Evolutionary conservation across 2,329 filamentous ascomycete species (phyloP).

Genomic region (Tolypocladium sp.): DNA sequence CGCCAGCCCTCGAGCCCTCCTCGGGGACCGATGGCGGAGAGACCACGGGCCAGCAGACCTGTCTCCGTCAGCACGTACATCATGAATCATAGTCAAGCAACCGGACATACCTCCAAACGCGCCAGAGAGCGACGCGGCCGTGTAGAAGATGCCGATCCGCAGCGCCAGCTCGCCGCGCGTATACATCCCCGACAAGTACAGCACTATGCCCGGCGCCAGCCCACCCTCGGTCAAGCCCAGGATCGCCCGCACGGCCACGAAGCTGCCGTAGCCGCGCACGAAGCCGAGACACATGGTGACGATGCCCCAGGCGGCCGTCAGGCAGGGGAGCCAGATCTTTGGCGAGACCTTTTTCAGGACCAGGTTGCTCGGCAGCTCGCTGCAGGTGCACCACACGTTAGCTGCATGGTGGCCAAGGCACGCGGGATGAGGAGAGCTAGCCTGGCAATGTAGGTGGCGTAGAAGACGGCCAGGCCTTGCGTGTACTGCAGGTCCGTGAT

Average conservation of each 20-base stretch:
- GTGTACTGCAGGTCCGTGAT: conserved; percentile 56
- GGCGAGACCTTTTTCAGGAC: conserved; percentile 53
- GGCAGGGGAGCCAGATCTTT: conserved; percentile 47
- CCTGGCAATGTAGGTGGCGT: conserved; percentile 54
- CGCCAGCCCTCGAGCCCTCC: conserved; percentile 48
- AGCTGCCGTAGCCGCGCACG: conserved; percentile 42
- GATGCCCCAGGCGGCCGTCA: conserved; percentile 49
- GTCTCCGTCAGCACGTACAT: not conserved
- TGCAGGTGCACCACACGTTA: conserved; percentile 11
- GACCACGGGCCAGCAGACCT: conserved; percentile 46
- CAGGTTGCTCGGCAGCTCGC: conserved; percentile 56
- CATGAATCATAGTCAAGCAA: too few species aligned
- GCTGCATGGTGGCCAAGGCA: not conserved
- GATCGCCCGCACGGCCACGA: conserved; percentile 51
- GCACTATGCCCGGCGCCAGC: conserved; percentile 56
- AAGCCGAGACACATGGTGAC: conserved; percentile 50
- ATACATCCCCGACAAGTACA: conserved; percentile 58
- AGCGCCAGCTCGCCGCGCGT: conserved; percentile 49
- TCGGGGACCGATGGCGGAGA: conserved; percentile 47
- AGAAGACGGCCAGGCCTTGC: conserved; percentile 55
- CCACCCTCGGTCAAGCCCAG: conserved; percentile 57
- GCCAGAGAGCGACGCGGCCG: conserved; percentile 54
- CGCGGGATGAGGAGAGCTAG: conserved; percentile 12
- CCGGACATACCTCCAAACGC: conserved; percentile 37
- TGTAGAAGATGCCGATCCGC: conserved; percentile 60